Conservation (phyloP, 148 eudicot genomes). For the Rhododendron henanense region DNA sequence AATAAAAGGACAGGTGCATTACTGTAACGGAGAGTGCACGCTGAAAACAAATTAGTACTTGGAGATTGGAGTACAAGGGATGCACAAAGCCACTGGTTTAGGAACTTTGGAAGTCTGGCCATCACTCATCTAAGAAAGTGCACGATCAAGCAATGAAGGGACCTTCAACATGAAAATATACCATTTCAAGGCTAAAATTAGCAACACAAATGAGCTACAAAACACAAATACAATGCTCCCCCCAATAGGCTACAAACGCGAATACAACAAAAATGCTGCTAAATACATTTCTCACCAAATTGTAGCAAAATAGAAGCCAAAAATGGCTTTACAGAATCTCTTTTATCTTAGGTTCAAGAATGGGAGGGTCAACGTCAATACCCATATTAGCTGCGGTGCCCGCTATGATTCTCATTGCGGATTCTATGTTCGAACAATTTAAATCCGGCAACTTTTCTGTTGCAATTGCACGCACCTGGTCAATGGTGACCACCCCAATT, state of each 20-base stretch:
- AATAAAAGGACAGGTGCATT: neutral
- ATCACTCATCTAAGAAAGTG: neutral
- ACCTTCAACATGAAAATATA: neutral
- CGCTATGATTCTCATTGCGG: slow-evolving; percentile 96
- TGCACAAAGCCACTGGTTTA: neutral
- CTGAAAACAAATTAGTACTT: neutral
- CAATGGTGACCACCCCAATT: slow-evolving; percentile 81
- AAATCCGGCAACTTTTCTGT: slow-evolving; percentile 87
- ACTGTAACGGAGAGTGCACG: neutral
- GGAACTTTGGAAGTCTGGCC: neutral
- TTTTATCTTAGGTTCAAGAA: slow-evolving; percentile 67
- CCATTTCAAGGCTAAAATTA: neutral
- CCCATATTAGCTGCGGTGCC: slow-evolving; percentile 99
- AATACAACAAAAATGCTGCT: neutral
- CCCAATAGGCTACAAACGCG: neutral
- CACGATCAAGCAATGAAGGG: neutral
- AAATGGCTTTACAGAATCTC: slow-evolving; percentile 27
- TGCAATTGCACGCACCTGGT: slow-evolving; percentile 75
- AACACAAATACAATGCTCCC: neutral
- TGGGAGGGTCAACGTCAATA: slow-evolving; percentile 81
- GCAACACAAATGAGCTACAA: neutral
- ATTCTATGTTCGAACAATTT: slow-evolving; percentile 75
- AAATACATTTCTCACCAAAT: neutral
- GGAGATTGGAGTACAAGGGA: neutral
- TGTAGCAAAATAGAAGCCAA: neutral